phyloP scores from a whole-genome alignment of 2,329 filamentous ascomycete genomes.

The Neobulgaria alba region DNA sequence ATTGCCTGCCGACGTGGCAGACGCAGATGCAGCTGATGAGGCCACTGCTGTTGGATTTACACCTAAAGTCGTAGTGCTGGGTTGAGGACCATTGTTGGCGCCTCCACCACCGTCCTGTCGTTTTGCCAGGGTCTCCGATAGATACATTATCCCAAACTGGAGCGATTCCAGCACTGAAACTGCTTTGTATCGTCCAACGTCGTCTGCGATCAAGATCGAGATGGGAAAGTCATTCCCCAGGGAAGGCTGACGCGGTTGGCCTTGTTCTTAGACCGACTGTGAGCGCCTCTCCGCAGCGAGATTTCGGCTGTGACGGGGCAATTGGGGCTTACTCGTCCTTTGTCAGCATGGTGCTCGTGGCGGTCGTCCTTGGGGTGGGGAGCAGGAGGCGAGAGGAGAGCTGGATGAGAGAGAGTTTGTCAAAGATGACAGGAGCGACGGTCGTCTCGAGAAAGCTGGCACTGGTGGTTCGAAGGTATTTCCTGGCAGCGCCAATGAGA shows the following conservation, averaged over 20 bases:
- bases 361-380: not conserved
- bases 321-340: not conserved
- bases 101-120: slow-evolving; percentile 1
- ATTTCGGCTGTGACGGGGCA: not conserved
- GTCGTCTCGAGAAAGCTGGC: not conserved
- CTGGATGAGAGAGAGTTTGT: not conserved
- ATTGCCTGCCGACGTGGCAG: not conserved
- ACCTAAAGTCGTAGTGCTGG: not conserved
- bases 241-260: not conserved
- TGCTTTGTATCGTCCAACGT: not conserved
- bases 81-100: not conserved
- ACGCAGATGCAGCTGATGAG: slow-evolving; percentile 2
- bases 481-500: not conserved
- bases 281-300: not conserved
- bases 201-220: not conserved
- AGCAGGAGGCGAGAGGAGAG: not conserved
- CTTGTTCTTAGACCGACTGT: not conserved
- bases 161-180: slow-evolving; percentile 8
- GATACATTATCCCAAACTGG: slow-evolving; percentile 8
- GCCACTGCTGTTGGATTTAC: not conserved
- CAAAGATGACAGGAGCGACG: not conserved
- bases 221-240: not conserved
- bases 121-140: slow-evolving; percentile 1
- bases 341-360: not conserved
- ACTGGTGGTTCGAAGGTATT: not conserved